Evolutionary conservation across 495 filamentous ascomycete genomes (phyloP).

Genomic region (Neurospora sp.): DNA sequence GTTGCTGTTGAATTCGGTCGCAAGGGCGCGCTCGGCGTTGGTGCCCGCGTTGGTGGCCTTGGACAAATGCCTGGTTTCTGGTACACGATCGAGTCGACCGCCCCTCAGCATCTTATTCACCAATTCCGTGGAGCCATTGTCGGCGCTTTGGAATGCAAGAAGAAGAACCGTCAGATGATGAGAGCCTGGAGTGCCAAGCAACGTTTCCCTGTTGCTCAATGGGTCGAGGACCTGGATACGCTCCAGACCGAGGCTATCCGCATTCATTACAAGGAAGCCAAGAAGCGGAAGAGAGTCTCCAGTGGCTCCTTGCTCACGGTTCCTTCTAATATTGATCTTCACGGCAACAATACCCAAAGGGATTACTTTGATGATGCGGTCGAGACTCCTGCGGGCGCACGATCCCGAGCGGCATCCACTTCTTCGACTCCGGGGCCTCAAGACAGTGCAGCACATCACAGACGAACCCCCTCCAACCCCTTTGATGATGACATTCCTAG

Average conservation of each 20-base stretch:
- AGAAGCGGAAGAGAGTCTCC: slow-evolving; percentile 2
- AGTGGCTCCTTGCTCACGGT: slow-evolving; percentile 10
- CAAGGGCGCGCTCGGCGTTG: slow-evolving; percentile 66
- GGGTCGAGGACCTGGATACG: slow-evolving; percentile 52
- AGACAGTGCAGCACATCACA: slow-evolving; percentile 3
- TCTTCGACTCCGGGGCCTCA: not conserved
- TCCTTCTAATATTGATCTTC: slow-evolving; percentile 9
- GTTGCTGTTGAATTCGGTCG: slow-evolving; percentile 71
- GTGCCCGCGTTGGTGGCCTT: slow-evolving; percentile 54
- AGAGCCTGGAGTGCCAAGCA: slow-evolving; percentile 65
- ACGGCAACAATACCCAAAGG: not conserved
- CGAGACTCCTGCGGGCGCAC: slow-evolving; percentile 4
- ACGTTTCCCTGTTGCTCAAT: slow-evolving; percentile 61
- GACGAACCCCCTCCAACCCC: slow-evolving; percentile 9
- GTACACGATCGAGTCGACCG: slow-evolving; percentile 56
- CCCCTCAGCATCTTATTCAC: slow-evolving; percentile 55
- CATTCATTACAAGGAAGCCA: slow-evolving; percentile 15
- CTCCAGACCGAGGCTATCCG: slow-evolving; percentile 45
- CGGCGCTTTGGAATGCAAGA: slow-evolving; percentile 50
- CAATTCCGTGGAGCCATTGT: slow-evolving; percentile 64
- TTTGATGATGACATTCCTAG: slow-evolving; percentile 3
- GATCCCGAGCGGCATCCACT: slow-evolving; percentile 9
- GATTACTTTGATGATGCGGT: slow-evolving; percentile 9
- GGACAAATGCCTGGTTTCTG: slow-evolving; percentile 71
- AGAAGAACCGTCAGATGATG: slow-evolving; percentile 53